Evolutionary conservation across 192 early-diverging fungal genomes (phyloP).

Genomic region (Backusella mclennaniae): DNA sequence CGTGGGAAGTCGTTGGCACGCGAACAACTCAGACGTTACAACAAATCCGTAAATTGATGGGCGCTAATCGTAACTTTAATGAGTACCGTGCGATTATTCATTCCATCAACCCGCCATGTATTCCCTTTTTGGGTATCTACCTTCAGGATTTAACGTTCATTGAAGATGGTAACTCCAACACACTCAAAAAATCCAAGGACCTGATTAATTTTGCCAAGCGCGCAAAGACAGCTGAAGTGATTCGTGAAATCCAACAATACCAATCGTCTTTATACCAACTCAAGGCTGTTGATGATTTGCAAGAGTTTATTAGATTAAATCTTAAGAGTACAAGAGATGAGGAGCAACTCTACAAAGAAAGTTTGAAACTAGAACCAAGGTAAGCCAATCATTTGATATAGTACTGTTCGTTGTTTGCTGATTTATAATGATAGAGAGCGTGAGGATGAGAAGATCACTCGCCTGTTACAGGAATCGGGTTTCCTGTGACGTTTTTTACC

Average conservation of each 20-base stretch:
- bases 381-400: constrained; percentile 1
- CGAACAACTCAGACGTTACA: constrained; percentile 59
- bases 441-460: constrained; percentile 77
- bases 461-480: constrained; percentile 72
- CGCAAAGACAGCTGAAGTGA: constrained; percentile 80
- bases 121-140: constrained; percentile 84
- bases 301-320: constrained; percentile 67
- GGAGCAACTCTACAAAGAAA: constrained; percentile 78
- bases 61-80: constrained; percentile 75
- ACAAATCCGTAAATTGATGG: constrained; percentile 71
- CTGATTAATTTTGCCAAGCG: constrained; percentile 93
- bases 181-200: constrained; percentile 52
- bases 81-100: constrained; percentile 81
- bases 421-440: constrained; percentile 50
- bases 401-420: background rate
- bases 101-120: constrained; percentile 73
- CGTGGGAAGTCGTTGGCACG: constrained; percentile 69
- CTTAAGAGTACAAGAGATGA: constrained; percentile 68
- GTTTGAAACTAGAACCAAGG: constrained; percentile 78
- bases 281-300: constrained; percentile 77
- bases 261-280: constrained; percentile 78
- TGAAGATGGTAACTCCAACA: constrained; percentile 83
- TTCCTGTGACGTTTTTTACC: constrained; percentile 55
- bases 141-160: constrained; percentile 89
- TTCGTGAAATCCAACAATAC: constrained; percentile 90